phyloP scores from a whole-genome alignment of 805 yeast genomes.

The Teunomyces aglyptinius region DNA sequence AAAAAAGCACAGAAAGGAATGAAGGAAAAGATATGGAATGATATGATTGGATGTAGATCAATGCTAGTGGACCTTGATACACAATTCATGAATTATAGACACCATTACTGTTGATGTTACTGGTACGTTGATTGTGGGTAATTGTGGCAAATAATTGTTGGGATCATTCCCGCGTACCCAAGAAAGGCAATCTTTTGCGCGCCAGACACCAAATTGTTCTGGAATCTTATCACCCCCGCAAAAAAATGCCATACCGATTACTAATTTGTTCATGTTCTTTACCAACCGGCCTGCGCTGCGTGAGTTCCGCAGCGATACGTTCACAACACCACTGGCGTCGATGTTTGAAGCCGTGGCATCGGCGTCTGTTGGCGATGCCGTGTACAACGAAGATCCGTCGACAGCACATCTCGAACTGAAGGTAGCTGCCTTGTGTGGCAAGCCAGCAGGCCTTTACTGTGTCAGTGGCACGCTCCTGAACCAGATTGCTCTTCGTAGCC shows the following conservation, averaged over 20 bases:
- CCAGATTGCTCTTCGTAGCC: constrained; percentile 38
- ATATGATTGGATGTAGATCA: background rate
- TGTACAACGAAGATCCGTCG: constrained; percentile 38
- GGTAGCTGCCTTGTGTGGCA: constrained; percentile 37
- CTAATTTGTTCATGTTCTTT: background rate
- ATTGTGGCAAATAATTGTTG: too few species aligned
- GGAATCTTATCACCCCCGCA: background rate
- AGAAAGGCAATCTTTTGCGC: background rate
- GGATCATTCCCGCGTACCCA: background rate
- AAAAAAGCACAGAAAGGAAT: too few species aligned
- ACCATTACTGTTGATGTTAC: too few species aligned
- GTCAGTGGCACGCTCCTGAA: constrained; percentile 44
- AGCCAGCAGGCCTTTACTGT: constrained; percentile 39
- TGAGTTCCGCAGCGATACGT: constrained; percentile 68
- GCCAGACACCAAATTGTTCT: too few species aligned
- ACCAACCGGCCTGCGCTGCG: constrained; percentile 28
- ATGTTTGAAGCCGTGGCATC: constrained; percentile 41
- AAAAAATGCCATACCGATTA: background rate
- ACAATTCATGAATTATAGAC: too few species aligned
- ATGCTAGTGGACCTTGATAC: too few species aligned
- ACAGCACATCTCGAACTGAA: constrained; percentile 34
- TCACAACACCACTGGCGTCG: constrained; percentile 72
- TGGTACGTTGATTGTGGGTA: too few species aligned
- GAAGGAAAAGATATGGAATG: background rate
- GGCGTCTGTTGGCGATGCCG: constrained; percentile 42